Evolutionary conservation across 306 rosid genomes (phyloP).

Genomic region (Ziziphus jujuba): DNA sequence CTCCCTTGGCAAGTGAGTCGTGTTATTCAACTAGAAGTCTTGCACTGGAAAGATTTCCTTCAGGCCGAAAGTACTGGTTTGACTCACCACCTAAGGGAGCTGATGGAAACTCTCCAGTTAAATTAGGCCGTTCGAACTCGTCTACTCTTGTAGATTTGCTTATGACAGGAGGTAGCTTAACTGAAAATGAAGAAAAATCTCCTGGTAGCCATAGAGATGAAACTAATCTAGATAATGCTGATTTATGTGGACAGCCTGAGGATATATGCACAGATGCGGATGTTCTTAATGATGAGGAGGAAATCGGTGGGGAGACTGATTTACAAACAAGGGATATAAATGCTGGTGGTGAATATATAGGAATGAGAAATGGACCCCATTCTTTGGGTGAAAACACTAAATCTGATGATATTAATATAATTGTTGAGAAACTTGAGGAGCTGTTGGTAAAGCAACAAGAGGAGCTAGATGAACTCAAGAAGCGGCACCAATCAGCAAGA

Average conservation of each 20-base stretch:
- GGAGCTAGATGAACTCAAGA: slow-evolving; percentile 65
- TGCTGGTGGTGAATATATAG: slow-evolving; percentile 24
- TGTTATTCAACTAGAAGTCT: slow-evolving; percentile 35
- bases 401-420: slow-evolving; percentile 29
- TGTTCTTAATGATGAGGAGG: slow-evolving; percentile 27
- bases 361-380: slow-evolving; percentile 23
- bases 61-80: slow-evolving; percentile 93
- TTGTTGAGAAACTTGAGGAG: slow-evolving; percentile 44
- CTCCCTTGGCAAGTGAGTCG: slow-evolving; percentile 38
- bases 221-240: slow-evolving; percentile 24
- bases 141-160: slow-evolving; percentile 25
- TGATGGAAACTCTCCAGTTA: slow-evolving; percentile 56
- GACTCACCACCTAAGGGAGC: slow-evolving; percentile 67
- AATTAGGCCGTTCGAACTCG: slow-evolving; percentile 44
- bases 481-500: slow-evolving; percentile 59
- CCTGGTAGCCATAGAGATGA: slow-evolving; percentile 9
- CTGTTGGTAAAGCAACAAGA: slow-evolving; percentile 49
- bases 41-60: slow-evolving; percentile 72
- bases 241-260: slow-evolving; percentile 21
- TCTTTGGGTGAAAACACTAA: slow-evolving; percentile 24
- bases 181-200: slow-evolving; percentile 22
- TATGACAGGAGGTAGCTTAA: slow-evolving; percentile 20
- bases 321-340: slow-evolving; percentile 23
- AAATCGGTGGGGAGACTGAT: slow-evolving; percentile 26
- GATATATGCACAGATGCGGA: slow-evolving; percentile 16